Evolutionary conservation across 1,139 yeast genomes (phyloP).

Genomic region (Hyphopichia wangnamkhiaoensis): DNA sequence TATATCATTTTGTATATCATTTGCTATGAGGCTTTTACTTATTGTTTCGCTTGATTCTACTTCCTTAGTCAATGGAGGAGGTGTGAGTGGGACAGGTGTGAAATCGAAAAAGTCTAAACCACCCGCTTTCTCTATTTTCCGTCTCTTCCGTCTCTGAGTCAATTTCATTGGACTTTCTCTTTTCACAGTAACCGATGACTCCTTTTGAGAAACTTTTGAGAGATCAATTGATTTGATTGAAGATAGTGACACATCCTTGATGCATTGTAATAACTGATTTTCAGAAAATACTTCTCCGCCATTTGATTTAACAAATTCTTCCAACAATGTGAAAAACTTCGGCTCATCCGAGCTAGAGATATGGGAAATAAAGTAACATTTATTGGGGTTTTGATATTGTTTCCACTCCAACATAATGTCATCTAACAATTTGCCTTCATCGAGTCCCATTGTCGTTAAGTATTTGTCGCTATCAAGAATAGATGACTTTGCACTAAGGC

Average conservation of each 20-base stretch:
- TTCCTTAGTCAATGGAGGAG: neutral
- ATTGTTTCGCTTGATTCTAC: neutral
- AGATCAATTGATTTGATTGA: slow-evolving; percentile 9
- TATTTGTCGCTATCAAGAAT: slow-evolving; percentile 3
- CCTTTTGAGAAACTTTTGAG: slow-evolving; percentile 7
- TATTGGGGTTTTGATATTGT: neutral
- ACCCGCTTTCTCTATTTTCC: slow-evolving; percentile 32
- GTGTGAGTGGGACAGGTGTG: slow-evolving; percentile 9
- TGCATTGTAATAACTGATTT: slow-evolving; percentile 10
- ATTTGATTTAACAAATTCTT: neutral
- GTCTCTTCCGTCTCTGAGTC: slow-evolving; percentile 23
- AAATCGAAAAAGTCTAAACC: slow-evolving; percentile 37
- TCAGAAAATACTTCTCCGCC: slow-evolving; percentile 4
- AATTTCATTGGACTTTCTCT: slow-evolving; percentile 17
- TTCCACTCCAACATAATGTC: neutral
- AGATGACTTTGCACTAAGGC: slow-evolving; percentile 15
- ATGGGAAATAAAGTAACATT: neutral
- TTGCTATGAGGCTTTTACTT: no score
- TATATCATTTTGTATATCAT: no score
- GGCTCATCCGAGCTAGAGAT: neutral
- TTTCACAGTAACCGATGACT: slow-evolving; percentile 21
- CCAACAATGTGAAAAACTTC: neutral
- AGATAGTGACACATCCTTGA: slow-evolving; percentile 7
- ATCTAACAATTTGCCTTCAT: slow-evolving; percentile 1
- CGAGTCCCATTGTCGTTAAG: slow-evolving; percentile 2